Percentiles rank a stretch among this genome's conserved stretches.
These are phyloP conservation scores for Ramaria sp. DNA, from an alignment of 768 basidiomycete species.

Conservation along the genomic window DNA sequence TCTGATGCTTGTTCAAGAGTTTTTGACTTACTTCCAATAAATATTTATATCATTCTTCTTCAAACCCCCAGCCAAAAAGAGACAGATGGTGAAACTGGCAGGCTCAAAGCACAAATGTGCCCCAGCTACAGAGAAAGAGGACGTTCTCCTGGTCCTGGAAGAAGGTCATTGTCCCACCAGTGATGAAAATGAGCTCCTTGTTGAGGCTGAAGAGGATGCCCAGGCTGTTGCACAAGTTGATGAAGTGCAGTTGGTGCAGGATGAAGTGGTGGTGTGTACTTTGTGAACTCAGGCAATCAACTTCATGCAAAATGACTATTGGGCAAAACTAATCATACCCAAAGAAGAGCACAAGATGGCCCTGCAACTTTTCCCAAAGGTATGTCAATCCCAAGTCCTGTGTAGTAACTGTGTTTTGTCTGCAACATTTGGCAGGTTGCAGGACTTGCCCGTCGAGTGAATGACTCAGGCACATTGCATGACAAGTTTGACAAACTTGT, in stretches of 20 bases:
- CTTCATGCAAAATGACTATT: too few relatives aligned
- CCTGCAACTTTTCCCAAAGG: conserved; percentile 15
- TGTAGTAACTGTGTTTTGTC: background rate
- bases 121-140: background rate
- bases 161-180: conserved; percentile 6
- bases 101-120: background rate
- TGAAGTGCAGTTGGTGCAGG: conserved; percentile 14
- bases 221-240: conserved; percentile 5
- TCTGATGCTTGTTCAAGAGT: too few relatives aligned
- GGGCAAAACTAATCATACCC: too few relatives aligned
- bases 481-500: conserved; percentile 20
- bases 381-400: background rate
- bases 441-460: conserved; percentile 18
- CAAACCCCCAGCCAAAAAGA: too few relatives aligned
- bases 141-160: conserved; percentile 6
- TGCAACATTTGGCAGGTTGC: conserved; percentile 15
- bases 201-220: background rate
- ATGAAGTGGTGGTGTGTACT: conserved; percentile 11
- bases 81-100: too few relatives aligned
- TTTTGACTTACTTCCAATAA: background rate
- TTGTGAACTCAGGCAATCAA: too few relatives aligned
- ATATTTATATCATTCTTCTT: too few relatives aligned
- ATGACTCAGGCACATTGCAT: conserved; percentile 17
- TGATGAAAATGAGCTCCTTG: too few relatives aligned
- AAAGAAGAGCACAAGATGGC: conserved; percentile 6